Percentiles rank a stretch among this genome's conserved stretches.
Evolutionary conservation across 495 filamentous ascomycete species (phyloP).

Genomic region (Bombardia bombarda): DNA sequence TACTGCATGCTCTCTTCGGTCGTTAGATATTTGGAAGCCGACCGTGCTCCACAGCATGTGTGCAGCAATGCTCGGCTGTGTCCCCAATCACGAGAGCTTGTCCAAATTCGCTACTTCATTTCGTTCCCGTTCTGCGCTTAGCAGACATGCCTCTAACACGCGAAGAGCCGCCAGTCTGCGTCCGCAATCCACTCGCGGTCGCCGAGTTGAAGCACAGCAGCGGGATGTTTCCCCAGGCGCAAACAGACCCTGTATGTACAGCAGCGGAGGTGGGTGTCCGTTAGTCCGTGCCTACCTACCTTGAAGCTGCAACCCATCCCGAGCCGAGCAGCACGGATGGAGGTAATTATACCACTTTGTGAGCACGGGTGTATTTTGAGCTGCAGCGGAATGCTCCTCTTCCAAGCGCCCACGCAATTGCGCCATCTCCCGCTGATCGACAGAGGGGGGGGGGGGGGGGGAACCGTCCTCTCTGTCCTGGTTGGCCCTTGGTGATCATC

Average conservation of each 20-base stretch:
- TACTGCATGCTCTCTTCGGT: not conserved
- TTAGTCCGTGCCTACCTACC: not conserved
- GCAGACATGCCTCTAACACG: slow-evolving; percentile 2
- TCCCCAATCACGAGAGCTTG: slow-evolving; percentile 6
- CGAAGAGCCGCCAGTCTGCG: slow-evolving; percentile 7
- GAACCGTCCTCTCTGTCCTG: not conserved
- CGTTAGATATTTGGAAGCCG: not conserved
- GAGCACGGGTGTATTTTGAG: no score
- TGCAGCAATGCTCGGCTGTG: slow-evolving; percentile 7
- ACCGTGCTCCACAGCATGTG: slow-evolving; percentile 4
- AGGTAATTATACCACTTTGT: no score
- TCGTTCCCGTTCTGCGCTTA: slow-evolving; percentile 4
- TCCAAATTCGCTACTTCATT: not conserved
- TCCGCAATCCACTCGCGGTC: no score
- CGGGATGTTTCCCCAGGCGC: no score
- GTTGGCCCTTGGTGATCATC: not conserved
- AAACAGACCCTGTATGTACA: not conserved
- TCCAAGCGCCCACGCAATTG: no score
- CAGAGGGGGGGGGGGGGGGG: not conserved
- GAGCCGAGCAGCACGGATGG: no score
- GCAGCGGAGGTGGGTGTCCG: not conserved
- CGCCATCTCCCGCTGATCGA: no score
- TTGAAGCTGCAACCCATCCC: no score
- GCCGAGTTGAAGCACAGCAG: no score
- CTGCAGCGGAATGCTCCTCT: no score